Evolutionary conservation across 768 basidiomycete species (phyloP).

Genomic region (Rhizopogon rudus): DNA sequence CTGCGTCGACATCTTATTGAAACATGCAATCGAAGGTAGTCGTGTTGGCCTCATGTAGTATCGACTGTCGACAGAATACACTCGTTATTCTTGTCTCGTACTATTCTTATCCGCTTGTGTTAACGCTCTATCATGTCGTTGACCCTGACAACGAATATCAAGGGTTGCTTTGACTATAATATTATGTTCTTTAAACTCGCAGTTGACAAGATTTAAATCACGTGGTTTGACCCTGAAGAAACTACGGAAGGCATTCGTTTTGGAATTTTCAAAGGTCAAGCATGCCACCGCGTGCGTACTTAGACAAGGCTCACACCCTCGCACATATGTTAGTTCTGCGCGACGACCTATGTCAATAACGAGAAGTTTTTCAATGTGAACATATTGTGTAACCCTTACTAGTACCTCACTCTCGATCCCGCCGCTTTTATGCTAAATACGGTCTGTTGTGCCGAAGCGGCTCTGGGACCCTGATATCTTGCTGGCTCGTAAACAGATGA

Average conservation of each 20-base stretch:
- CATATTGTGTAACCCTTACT: conserved; percentile 49
- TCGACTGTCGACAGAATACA: no score
- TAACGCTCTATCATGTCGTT: conserved; percentile 26
- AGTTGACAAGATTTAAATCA: no score
- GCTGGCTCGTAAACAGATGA: conserved; percentile 28
- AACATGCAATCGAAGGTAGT: no score
- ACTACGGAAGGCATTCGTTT: conserved; percentile 30
- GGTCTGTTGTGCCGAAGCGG: conserved; percentile 31
- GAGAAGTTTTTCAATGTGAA: conserved; percentile 31
- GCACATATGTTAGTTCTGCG: conserved; percentile 38
- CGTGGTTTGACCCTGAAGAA: conserved; percentile 14
- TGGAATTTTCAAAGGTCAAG: conserved; percentile 41
- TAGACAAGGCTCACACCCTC: neutral
- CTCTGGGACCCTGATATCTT: neutral
- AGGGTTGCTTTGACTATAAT: conserved; percentile 11
- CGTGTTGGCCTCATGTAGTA: no score
- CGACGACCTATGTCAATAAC: conserved; percentile 50
- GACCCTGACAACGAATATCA: conserved; percentile 33
- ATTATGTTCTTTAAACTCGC: neutral
- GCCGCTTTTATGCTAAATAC: conserved; percentile 55
- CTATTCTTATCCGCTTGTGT: no score
- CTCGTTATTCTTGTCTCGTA: no score
- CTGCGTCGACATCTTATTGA: no score
- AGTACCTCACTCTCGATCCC: conserved; percentile 44
- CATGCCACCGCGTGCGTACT: neutral